Evolutionary conservation across 352 stramenopile species (phyloP), one percentile per base, ranked within the genome.

Genomic region (Aphanomyces invadans): DNA sequence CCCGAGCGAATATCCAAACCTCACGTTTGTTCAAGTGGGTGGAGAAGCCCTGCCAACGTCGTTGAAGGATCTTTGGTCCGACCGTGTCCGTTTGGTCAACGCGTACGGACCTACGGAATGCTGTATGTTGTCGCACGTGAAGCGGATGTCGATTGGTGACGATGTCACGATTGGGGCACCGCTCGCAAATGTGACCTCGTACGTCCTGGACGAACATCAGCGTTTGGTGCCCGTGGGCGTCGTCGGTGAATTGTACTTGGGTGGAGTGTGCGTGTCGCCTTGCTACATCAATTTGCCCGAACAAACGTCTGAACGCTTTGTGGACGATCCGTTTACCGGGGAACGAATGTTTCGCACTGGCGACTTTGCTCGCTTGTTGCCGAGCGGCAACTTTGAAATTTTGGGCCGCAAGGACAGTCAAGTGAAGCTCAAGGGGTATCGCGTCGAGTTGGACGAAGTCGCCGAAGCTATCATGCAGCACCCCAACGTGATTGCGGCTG

Each of bases 321-420:
- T 96, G 5, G 71, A 79, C 26, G 76, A 94, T 76, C 74, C 74
- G 10, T 83, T 83, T 51, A 33, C 75, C 81, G 80, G 78, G 36
- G 74, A 94, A 71, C 81, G 77, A n/a, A 89, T 98, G 33, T 98
- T 98, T 72, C 81, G 87, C 33, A 98, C 92, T 0, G 92, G 94
- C 32, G 92, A 98, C 75, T 76, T 91, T 42, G 94, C 86, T 46
- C 78, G 91, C 15, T 92, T 97, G 52, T 74, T 97, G 57, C 83
- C 88, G 0, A 95, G 96, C 67, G 87, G 89, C 2, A 80, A 96
- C 70, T 72, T 98, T 3, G 90, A 97, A 71, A 84, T 90, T 38
- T 61, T 91, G 0, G 81, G 84, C 11, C 73, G 86, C 23, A 77
- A 76, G 0, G 86, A 95, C 63, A 71, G 74, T 2, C 86, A 92